Evolutionary conservation across 2,329 filamentous ascomycete genomes (phyloP).

Genomic region (Penicillium sp.): DNA sequence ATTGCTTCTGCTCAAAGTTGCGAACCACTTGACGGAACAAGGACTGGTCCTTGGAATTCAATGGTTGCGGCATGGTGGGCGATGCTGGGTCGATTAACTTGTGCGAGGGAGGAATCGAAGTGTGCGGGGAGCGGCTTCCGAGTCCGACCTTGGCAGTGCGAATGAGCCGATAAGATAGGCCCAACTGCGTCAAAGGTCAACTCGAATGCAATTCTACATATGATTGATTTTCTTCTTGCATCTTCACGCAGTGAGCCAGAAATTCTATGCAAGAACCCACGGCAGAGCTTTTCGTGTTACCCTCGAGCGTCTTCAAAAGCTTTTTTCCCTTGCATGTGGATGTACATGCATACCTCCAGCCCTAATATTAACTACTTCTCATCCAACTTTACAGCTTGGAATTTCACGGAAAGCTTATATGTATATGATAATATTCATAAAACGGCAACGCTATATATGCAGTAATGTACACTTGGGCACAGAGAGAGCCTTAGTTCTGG

Average conservation of each 20-base stretch:
- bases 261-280: background rate
- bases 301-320: background rate
- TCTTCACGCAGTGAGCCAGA: background rate
- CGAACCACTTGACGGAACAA: conserved; percentile 94
- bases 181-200: background rate
- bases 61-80: conserved; percentile 46
- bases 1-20: conserved; percentile 97
- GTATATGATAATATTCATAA: background rate
- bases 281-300: background rate
- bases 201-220: background rate
- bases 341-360: background rate
- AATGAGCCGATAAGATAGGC: conserved; percentile 24
- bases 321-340: background rate
- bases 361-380: background rate
- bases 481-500: background rate
- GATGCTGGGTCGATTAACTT: conserved; percentile 31
- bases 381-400: background rate
- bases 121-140: conserved; percentile 36
- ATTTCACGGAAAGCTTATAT: background rate
- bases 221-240: background rate
- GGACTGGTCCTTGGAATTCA: conserved; percentile 79
- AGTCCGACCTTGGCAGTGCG: conserved; percentile 27
- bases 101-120: conserved; percentile 35
- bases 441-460: conserved; percentile 6
- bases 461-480: conserved; percentile 8